Evolutionary conservation across 805 yeast genomes (phyloP).

Genomic region (Wickerhamiella azymoides): DNA sequence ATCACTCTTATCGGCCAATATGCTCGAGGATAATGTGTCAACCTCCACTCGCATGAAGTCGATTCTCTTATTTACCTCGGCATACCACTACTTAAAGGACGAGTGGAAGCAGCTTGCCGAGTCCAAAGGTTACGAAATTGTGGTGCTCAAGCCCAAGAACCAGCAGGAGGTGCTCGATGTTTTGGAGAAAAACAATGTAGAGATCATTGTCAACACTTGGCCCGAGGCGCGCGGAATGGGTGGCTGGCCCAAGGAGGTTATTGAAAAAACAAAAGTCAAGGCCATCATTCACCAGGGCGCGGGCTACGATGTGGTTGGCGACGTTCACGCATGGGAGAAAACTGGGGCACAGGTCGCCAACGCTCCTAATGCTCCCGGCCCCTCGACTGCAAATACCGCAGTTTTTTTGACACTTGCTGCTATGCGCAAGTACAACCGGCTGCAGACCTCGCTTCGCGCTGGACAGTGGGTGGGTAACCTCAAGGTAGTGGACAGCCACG

Average conservation of each 20-base stretch:
- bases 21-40: background rate
- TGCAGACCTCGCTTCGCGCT: constrained; percentile 29
- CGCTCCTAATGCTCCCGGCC: constrained; percentile 39
- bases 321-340: constrained; percentile 30
- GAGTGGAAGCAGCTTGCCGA: constrained; percentile 9
- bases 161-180: constrained; percentile 13
- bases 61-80: background rate
- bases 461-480: constrained; percentile 34
- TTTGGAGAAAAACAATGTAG: constrained; percentile 12
- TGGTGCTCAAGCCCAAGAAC: constrained; percentile 9
- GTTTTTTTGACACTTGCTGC: constrained; percentile 37
- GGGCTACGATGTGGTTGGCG: constrained; percentile 42
- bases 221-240: constrained; percentile 14
- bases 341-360: constrained; percentile 36
- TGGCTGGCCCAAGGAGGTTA: constrained; percentile 16
- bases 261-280: constrained; percentile 20
- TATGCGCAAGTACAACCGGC: constrained; percentile 32
- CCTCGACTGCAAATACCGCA: constrained; percentile 44
- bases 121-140: constrained; percentile 10
- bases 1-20: no score
- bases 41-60: background rate
- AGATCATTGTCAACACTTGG: constrained; percentile 18
- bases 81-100: background rate
- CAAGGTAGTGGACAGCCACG: constrained; percentile 32
- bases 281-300: constrained; percentile 40